phyloP scores from a whole-genome alignment of 1,139 yeast species.

The Geotrichum bryndzae region DNA sequence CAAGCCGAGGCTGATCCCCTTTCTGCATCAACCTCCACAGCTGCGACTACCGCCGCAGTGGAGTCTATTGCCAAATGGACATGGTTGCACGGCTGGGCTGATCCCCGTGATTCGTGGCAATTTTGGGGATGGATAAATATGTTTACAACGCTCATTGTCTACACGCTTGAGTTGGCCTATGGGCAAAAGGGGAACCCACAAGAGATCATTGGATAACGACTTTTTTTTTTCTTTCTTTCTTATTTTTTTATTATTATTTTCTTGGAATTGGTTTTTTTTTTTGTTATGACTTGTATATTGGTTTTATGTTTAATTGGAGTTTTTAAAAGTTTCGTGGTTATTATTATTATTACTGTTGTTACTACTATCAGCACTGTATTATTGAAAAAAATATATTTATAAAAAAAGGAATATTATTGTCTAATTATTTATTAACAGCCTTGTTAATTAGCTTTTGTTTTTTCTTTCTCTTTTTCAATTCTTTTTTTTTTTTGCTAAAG shows the following conservation, averaged over 20 bases:
- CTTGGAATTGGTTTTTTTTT: not conserved
- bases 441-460: not conserved
- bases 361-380: not conserved
- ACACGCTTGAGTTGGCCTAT: slow-evolving; percentile 62
- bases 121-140: slow-evolving; percentile 97
- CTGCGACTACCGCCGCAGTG: not conserved
- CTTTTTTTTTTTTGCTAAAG: not conserved
- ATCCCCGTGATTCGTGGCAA: slow-evolving; percentile 57
- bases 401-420: not conserved
- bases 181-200: slow-evolving; percentile 33
- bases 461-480: not conserved
- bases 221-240: slow-evolving; percentile 23
- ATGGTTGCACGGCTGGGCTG: slow-evolving; percentile 43
- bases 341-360: not conserved
- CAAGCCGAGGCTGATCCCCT: slow-evolving; percentile 6
- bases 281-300: not conserved
- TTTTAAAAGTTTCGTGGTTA: not conserved
- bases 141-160: slow-evolving; percentile 69
- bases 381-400: not conserved
- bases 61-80: not conserved
- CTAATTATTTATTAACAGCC: not conserved
- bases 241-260: not conserved
- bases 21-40: slow-evolving; percentile 31
- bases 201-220: slow-evolving; percentile 23
- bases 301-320: not conserved